Conservation (phyloP, 495 filamentous ascomycete genomes). For the Chlorociboria aeruginascens region DNA sequence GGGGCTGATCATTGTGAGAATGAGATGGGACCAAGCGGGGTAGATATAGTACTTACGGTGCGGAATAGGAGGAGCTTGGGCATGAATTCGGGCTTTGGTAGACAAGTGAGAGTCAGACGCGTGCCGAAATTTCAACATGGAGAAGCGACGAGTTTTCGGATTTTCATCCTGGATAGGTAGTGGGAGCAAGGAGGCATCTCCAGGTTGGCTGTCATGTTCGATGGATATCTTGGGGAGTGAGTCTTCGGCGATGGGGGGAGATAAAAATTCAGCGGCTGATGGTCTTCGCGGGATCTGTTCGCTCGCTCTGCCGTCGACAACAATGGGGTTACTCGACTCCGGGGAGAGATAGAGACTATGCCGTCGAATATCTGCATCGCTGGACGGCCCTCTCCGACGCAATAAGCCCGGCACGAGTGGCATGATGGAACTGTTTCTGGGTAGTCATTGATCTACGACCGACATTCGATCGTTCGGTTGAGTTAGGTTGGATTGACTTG, state of each 20-base stretch:
- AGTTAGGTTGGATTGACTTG: too few species aligned
- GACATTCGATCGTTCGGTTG: not conserved
- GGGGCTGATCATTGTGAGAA: conserved; percentile 43
- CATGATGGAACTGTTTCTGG: conserved; percentile 6
- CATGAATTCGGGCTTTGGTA: conserved; percentile 62
- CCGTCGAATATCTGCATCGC: conserved; percentile 14
- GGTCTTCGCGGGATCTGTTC: conserved; percentile 29
- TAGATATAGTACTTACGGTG: conserved; percentile 41
- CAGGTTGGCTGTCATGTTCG: conserved; percentile 10
- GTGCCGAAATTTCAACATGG: conserved; percentile 82
- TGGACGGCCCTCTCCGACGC: conserved; percentile 12
- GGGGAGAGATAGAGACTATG: conserved; percentile 15
- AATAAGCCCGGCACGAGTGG: conserved; percentile 14
- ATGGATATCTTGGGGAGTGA: conserved; percentile 3
- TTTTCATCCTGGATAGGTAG: conserved; percentile 32
- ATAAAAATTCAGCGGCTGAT: conserved; percentile 16
- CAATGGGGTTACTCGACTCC: conserved; percentile 5
- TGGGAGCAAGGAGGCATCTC: conserved; percentile 2
- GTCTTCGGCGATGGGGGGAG: conserved; percentile 6
- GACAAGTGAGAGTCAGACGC: conserved; percentile 89
- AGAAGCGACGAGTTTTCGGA: conserved; percentile 60
- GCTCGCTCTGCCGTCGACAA: conserved; percentile 24
- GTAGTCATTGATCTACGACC: conserved; percentile 10
- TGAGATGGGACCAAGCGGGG: conserved; percentile 6
- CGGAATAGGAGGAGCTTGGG: conserved; percentile 56